phyloP scores from a whole-genome alignment of 768 basidiomycete genomes.

The Coprinellus micaceus region DNA sequence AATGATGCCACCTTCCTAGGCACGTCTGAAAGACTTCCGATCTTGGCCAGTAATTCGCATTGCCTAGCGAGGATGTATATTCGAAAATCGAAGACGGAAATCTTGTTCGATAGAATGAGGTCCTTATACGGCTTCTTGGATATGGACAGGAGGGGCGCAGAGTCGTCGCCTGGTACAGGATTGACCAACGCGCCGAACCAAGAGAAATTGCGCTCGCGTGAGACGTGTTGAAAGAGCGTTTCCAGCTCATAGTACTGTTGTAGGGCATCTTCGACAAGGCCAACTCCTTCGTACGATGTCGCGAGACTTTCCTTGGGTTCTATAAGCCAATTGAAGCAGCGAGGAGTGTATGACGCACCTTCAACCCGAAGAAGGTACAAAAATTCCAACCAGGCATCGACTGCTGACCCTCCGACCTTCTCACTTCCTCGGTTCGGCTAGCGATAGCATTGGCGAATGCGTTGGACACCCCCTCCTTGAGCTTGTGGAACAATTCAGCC shows the following conservation, averaged over 20 bases:
- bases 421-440: conserved; percentile 86
- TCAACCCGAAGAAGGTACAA: conserved; percentile 93
- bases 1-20: conserved; percentile 70
- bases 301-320: conserved; percentile 85
- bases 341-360: conserved; percentile 46
- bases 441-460: conserved; percentile 79
- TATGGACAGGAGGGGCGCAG: conserved; percentile 71
- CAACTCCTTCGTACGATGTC: conserved; percentile 86
- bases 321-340: conserved; percentile 18
- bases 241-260: conserved; percentile 91
- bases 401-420: conserved; percentile 82
- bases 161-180: conserved; percentile 68
- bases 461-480: conserved; percentile 85
- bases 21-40: conserved; percentile 67
- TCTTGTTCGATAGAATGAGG: conserved; percentile 83
- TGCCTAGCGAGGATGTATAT: conserved; percentile 87
- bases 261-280: conserved; percentile 84
- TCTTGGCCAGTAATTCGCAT: conserved; percentile 67
- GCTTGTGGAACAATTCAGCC: conserved; percentile 83
- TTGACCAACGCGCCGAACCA: conserved; percentile 91
- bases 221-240: conserved; percentile 67
- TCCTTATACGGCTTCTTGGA: conserved; percentile 84
- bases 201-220: conserved; percentile 78
- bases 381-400: conserved; percentile 98
- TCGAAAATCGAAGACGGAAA: conserved; percentile 92